Conservation (phyloP, 2,329 filamentous ascomycete genomes). For the Fusarium newnesense region DNA sequence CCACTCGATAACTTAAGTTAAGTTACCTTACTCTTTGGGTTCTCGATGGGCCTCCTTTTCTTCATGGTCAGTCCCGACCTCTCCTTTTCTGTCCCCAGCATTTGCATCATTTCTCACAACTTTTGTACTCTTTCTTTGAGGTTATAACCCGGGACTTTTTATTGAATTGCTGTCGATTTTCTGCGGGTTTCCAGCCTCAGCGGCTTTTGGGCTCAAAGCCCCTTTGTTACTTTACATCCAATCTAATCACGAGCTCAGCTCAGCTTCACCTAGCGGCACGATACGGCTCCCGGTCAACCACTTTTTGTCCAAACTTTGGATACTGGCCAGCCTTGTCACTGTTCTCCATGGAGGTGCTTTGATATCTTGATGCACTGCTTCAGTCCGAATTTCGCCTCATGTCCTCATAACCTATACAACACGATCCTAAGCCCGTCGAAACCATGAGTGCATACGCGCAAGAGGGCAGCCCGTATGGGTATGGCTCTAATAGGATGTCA, state of each 20-base stretch:
- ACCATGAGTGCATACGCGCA: conserved; percentile 55
- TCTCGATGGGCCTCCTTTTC: conserved; percentile 44
- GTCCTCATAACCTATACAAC: conserved; percentile 38
- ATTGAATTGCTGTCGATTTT: conserved; percentile 12
- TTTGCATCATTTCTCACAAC: conserved; percentile 11
- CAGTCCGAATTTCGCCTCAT: conserved; percentile 21
- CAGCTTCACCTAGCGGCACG: conserved; percentile 1
- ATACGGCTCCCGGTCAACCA: conserved; percentile 27
- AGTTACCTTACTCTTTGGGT: conserved; percentile 6
- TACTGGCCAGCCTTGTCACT: conserved; percentile 24
- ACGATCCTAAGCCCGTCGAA: conserved; percentile 30
- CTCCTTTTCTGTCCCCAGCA: conserved; percentile 29
- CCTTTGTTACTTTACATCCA: conserved; percentile 34
- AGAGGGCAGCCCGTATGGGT: conserved; percentile 50
- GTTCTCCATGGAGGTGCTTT: conserved; percentile 32
- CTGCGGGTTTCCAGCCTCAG: conserved; percentile 6
- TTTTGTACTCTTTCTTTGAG: background rate
- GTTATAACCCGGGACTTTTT: background rate
- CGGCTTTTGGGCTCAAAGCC: conserved; percentile 23
- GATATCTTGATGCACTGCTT: conserved; percentile 17
- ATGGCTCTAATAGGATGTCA: conserved; percentile 47
- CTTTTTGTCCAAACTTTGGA: conserved; percentile 9
- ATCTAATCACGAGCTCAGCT: conserved; percentile 17
- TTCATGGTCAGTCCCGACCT: conserved; percentile 34
- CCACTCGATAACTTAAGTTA: conserved; percentile 27